A percentile compares a stretch with the other conserved stretches of the same genome.
These are phyloP conservation scores for Austropuccinia psidii DNA, from an alignment of 1,284 basidiomycete species.

Conservation along the genomic window DNA sequence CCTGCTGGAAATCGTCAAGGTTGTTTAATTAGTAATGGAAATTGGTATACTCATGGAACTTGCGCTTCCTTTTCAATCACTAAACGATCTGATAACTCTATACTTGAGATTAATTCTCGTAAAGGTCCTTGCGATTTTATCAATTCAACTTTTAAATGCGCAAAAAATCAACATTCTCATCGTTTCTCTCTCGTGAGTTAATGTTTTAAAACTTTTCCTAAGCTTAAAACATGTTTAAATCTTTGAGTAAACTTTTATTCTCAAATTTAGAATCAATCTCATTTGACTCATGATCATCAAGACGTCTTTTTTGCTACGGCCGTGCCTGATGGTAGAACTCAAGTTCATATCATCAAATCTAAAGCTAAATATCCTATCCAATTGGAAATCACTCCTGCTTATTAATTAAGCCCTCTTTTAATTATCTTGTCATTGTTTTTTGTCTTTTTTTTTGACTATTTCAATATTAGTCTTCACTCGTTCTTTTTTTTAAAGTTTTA, in stretches of 20 bases:
- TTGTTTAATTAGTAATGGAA: constrained; percentile 31
- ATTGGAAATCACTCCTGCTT: constrained; percentile 9
- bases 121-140: constrained; percentile 21
- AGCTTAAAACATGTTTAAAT: no score
- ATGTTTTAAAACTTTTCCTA: neutral
- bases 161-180: constrained; percentile 1
- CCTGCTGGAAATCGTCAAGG: constrained; percentile 4
- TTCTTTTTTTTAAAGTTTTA: neutral
- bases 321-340: constrained; percentile 16
- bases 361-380: neutral
- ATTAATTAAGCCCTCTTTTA: neutral
- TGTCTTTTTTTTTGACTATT: neutral
- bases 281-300: constrained; percentile 17
- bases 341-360: constrained; percentile 22
- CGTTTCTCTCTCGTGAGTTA: constrained; percentile 10
- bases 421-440: neutral
- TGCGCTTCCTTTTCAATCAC: constrained; percentile 18
- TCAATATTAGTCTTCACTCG: no score
- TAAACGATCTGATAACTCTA: neutral
- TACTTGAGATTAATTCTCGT: constrained; percentile 4
- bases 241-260: no score
- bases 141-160: constrained; percentile 1
- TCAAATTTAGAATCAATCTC: neutral
- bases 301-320: constrained; percentile 18
- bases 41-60: constrained; percentile 25